Conservation (phyloP, 768 basidiomycete species). For the Macrocybe gigantea region DNA sequence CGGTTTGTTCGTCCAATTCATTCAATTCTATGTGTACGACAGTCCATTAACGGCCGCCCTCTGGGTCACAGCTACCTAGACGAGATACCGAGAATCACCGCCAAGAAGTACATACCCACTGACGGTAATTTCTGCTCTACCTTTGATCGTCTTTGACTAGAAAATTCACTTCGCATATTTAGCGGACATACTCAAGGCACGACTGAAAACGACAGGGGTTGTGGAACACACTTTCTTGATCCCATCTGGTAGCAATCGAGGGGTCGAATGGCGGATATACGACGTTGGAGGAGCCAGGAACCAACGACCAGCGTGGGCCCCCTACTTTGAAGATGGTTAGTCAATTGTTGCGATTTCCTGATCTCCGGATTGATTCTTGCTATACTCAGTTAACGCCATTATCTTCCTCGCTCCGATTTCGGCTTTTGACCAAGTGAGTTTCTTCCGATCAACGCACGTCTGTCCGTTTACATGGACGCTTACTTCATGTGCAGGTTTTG, state of each 20-base stretch:
- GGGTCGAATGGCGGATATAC: slow-evolving; percentile 75
- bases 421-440: slow-evolving; percentile 66
- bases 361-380: neutral
- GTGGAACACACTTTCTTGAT: slow-evolving; percentile 74
- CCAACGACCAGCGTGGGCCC: slow-evolving; percentile 83
- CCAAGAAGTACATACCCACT: slow-evolving; percentile 76
- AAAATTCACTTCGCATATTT: neutral
- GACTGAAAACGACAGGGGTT: slow-evolving; percentile 79
- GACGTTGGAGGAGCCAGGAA: slow-evolving; percentile 81
- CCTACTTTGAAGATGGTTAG: slow-evolving; percentile 82
- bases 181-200: slow-evolving; percentile 78
- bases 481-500: slow-evolving; percentile 38
- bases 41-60: neutral
- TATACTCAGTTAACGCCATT: slow-evolving; percentile 65
- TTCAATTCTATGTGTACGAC: neutral
- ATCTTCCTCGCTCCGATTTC: slow-evolving; percentile 88
- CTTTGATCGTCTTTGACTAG: no score
- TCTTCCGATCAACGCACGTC: slow-evolving; percentile 4
- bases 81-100: slow-evolving; percentile 75
- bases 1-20: slow-evolving; percentile 46
- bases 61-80: slow-evolving; percentile 59
- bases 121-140: slow-evolving; percentile 37
- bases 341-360: slow-evolving; percentile 6
- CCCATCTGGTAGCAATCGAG: slow-evolving; percentile 47
- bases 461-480: slow-evolving; percentile 6